Evolutionary conservation across 75 land plant species (phyloP).

Genomic region (Adiantum capillusveneris): DNA sequence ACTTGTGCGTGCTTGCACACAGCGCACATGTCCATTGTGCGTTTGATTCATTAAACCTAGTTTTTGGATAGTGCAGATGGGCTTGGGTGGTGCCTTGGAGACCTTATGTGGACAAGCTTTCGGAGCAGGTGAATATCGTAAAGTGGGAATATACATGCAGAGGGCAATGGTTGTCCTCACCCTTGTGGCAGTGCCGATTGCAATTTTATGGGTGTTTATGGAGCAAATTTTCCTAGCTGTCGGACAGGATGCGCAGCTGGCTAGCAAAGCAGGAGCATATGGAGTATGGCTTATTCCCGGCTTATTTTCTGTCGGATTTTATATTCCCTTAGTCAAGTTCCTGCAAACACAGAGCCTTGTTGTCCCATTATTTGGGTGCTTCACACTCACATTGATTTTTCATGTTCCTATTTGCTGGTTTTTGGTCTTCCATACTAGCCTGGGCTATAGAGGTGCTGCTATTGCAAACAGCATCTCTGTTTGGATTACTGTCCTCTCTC

Average conservation of each 20-base stretch:
- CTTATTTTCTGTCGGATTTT: constrained; percentile 49
- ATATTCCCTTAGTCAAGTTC: constrained; percentile 54
- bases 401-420: constrained; percentile 72
- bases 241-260: constrained; percentile 54
- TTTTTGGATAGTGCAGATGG: too few species aligned
- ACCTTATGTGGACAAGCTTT: constrained; percentile 80
- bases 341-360: constrained; percentile 73
- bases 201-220: constrained; percentile 57
- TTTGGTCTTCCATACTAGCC: constrained; percentile 49
- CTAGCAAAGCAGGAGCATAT: constrained; percentile 49
- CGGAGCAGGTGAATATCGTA: constrained; percentile 71
- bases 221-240: constrained; percentile 30
- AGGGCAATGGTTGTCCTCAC: constrained; percentile 53
- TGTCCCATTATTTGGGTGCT: constrained; percentile 55
- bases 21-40: too few species aligned
- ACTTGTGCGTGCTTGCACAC: too few species aligned
- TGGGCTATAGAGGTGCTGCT: constrained; percentile 81
- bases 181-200: constrained; percentile 44
- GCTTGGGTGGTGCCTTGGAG: constrained; percentile 32
- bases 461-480: constrained; percentile 53
- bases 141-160: constrained; percentile 60
- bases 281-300: constrained; percentile 60
- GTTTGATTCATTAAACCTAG: too few species aligned
- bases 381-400: constrained; percentile 30
- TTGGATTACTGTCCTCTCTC: constrained; percentile 54